Evolutionary conservation across 2,329 filamentous ascomycete species (phyloP).

Genomic region (Diaporthe caulivora): DNA sequence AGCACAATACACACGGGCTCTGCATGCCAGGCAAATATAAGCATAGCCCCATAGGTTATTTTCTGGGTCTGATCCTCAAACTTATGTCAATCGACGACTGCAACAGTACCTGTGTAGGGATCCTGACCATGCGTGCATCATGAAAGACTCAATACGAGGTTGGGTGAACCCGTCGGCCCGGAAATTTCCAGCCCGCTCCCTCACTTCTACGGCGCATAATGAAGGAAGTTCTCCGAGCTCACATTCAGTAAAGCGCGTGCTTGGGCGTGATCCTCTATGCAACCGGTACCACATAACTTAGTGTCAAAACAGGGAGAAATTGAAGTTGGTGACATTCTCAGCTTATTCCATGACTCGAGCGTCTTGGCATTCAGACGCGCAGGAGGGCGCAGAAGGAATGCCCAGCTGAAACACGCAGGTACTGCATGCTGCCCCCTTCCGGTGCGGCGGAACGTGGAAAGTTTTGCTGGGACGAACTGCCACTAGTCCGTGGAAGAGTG

Average conservation of each 20-base stretch:
- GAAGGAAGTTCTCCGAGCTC: slow-evolving; percentile 8
- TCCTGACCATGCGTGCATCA: background rate
- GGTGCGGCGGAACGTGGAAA: background rate
- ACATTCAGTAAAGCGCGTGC: background rate
- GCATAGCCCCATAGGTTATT: background rate
- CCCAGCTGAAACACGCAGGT: slow-evolving; percentile 4
- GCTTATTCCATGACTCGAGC: slow-evolving; percentile 17
- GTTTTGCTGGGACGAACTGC: background rate
- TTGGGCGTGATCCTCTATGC: background rate
- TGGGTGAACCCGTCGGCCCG: background rate
- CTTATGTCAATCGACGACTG: background rate
- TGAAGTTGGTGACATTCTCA: slow-evolving; percentile 12
- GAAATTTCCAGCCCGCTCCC: background rate
- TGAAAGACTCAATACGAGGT: background rate
- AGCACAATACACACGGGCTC: background rate
- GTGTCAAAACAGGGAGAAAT: background rate
- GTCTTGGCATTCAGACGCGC: background rate
- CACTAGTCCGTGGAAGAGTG: slow-evolving; percentile 4
- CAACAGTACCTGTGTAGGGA: too few relatives aligned
- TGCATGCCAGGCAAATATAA: background rate
- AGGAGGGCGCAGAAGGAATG: background rate
- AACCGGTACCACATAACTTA: slow-evolving; percentile 25
- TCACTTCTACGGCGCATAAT: background rate
- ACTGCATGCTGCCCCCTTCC: background rate
- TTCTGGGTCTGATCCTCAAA: background rate